Evolutionary conservation across 2,329 filamentous ascomycete species (phyloP).

Genomic region (Colletotrichum zoysiae): DNA sequence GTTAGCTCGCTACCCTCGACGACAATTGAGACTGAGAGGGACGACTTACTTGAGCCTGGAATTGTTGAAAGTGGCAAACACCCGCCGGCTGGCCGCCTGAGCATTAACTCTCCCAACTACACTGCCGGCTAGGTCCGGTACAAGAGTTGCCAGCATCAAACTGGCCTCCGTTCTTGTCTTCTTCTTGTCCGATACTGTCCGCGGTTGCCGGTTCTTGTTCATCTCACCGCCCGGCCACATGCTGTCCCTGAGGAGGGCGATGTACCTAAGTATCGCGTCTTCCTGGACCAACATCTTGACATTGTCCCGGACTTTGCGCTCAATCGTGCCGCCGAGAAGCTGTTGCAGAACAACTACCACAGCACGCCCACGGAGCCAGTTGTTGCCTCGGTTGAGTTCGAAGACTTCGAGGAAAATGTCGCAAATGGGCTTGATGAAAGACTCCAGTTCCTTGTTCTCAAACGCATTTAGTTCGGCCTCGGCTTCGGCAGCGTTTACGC

Average conservation of each 20-base stretch:
- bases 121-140: slow-evolving; percentile 91
- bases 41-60: slow-evolving; percentile 82
- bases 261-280: slow-evolving; percentile 81
- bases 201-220: slow-evolving; percentile 62
- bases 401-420: slow-evolving; percentile 97
- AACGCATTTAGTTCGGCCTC: slow-evolving; percentile 95
- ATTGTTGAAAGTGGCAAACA: slow-evolving; percentile 95
- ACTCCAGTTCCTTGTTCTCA: slow-evolving; percentile 88
- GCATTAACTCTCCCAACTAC: slow-evolving; percentile 95
- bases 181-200: slow-evolving; percentile 80
- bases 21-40: slow-evolving; percentile 41
- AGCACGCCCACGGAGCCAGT: slow-evolving; percentile 94
- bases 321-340: slow-evolving; percentile 93
- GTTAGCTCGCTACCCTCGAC: slow-evolving; percentile 34
- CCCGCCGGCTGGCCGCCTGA: slow-evolving; percentile 86
- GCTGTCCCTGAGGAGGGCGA: slow-evolving; percentile 77
- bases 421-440: slow-evolving; percentile 98
- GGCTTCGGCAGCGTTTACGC: slow-evolving; percentile 75
- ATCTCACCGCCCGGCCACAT: slow-evolving; percentile 84
- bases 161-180: slow-evolving; percentile 89
- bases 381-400: slow-evolving; percentile 93
- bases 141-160: slow-evolving; percentile 86
- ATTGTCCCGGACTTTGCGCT: slow-evolving; percentile 92
- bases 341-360: slow-evolving; percentile 98
- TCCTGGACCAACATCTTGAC: slow-evolving; percentile 81